These are phyloP conservation scores for Lindgomyces ingoldianus DNA, from an alignment of 495 filamentous ascomycete genomes.

Conservation along the genomic window DNA sequence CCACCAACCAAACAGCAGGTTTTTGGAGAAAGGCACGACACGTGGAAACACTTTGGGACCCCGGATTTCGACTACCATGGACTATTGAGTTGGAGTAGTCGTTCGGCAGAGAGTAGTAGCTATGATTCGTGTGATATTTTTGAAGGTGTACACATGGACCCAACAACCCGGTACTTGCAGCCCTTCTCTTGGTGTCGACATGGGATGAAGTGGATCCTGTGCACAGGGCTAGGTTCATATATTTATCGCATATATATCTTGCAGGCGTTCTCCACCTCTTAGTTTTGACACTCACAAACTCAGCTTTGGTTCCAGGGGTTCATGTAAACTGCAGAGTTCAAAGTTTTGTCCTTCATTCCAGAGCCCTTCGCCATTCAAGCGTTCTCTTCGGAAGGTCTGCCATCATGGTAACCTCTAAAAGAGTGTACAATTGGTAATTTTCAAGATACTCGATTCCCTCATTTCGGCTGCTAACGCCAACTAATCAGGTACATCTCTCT, in stretches of 20 bases:
- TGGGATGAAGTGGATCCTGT: background rate
- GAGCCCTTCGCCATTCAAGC: too few species aligned
- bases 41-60: constrained; percentile 2
- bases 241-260: constrained; percentile 13
- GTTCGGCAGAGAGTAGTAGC: background rate
- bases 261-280: background rate
- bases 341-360: too few species aligned
- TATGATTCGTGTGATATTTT: constrained; percentile 19
- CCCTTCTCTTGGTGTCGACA: background rate
- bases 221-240: too few species aligned
- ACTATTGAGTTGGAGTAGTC: too few species aligned
- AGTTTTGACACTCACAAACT: background rate
- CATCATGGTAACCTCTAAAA: constrained; percentile 12
- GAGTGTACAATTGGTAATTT: constrained; percentile 28
- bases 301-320: background rate
- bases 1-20: too few species aligned
- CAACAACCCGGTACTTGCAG: constrained; percentile 5
- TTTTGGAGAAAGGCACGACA: too few species aligned
- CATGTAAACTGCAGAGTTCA: background rate
- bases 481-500: constrained; percentile 59
- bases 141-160: background rate
- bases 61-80: too few species aligned
- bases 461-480: background rate
- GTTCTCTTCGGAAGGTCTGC: too few species aligned
- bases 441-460: background rate